Evolutionary conservation across 306 rosid species (phyloP).

Genomic region (Cicer judaicum): DNA sequence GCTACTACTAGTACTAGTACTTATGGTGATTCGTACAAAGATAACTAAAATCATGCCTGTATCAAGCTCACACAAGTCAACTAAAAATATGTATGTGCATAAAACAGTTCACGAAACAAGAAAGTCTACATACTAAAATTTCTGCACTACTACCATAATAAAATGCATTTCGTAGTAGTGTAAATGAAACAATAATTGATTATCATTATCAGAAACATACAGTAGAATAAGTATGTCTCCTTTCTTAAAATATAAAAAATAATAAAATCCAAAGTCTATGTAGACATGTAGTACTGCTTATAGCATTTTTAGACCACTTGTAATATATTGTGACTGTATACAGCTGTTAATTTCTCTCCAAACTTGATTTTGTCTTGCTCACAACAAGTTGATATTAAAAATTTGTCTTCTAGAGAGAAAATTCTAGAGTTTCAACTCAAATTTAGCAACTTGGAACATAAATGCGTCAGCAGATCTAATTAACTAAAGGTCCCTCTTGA

Average conservation of each 20-base stretch:
- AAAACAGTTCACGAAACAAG: not conserved
- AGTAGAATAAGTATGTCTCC: not conserved
- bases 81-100: constrained; percentile 2
- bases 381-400: not conserved
- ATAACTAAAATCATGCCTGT: constrained; percentile 1
- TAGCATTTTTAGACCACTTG: not conserved
- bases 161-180: not conserved
- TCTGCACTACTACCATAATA: not conserved
- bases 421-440: not conserved
- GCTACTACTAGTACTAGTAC: not conserved
- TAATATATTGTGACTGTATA: not conserved
- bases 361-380: not conserved
- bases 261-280: not conserved
- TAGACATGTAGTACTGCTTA: not conserved
- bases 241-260: constrained; percentile 1
- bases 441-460: not conserved
- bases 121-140: not conserved
- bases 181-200: not conserved
- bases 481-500: constrained; percentile 1
- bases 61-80: constrained; percentile 8
- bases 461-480: not conserved
- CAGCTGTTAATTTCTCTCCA: not conserved
- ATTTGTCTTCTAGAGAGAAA: not conserved
- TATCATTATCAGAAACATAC: not conserved
- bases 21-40: not conserved